phyloP scores from a whole-genome alignment of 2,329 filamentous ascomycete species.

The Sphaerulina vaccinii region DNA sequence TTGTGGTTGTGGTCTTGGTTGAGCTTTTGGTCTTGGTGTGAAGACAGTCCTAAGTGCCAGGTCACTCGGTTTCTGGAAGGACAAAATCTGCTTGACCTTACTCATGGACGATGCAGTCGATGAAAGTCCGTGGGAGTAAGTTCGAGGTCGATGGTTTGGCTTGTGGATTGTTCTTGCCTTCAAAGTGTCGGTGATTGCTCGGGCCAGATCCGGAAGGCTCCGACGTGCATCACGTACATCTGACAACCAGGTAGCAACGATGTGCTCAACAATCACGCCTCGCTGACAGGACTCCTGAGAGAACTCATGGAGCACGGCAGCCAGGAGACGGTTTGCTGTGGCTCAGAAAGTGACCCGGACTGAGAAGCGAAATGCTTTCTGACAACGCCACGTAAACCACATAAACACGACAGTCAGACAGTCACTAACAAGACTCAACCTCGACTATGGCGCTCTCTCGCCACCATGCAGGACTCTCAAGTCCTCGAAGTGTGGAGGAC shows the following conservation, averaged over 20 bases:
- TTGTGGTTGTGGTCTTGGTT: no score
- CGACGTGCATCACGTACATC: no score
- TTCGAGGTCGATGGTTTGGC: not conserved
- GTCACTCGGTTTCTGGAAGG: not conserved
- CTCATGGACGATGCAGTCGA: not conserved
- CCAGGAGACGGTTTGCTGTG: no score
- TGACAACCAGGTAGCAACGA: no score
- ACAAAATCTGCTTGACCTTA: not conserved
- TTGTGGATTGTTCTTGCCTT: no score
- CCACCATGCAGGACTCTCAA: constrained; percentile 29
- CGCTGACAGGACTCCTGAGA: no score
- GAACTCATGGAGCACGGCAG: no score
- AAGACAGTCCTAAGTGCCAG: not conserved
- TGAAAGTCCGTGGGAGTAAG: not conserved
- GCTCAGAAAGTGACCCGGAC: no score
- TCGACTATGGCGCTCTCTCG: constrained; percentile 32
- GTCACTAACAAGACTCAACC: not conserved
- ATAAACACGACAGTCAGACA: not conserved
- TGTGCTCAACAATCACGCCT: no score
- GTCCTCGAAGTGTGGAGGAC: constrained; percentile 63
- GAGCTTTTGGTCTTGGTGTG: not conserved
- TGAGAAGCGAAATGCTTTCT: no score
- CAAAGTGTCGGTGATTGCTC: no score
- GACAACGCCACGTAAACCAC: not conserved
- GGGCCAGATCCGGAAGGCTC: no score